Base-by-base conservation (phyloP, 2,329 filamentous ascomycete species). In the Blumeria hordei region DNA sequence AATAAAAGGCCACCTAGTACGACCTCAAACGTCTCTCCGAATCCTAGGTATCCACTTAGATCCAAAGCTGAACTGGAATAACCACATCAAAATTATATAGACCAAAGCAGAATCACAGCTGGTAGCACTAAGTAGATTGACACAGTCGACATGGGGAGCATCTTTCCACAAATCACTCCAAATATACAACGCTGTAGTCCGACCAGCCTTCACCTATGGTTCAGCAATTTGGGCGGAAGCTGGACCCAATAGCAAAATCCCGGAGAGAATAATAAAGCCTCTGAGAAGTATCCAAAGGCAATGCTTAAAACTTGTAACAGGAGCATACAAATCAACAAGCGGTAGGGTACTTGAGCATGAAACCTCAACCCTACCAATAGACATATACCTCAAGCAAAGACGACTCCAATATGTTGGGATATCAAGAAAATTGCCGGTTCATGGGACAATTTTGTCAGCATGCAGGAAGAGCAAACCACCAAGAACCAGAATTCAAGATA, bases 91-190 rank as follows among this genome's bases (percentile, higher is more conserved):
- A 21, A 53, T 16, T 36, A 37, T 37, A 16, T 10, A 53, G 21
- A 14, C n/a, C 7, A 53, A 28, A 32, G n/a, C 34, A 18, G 50
- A 16, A 21, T 16, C 33, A 6, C 34, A 37, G 34, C 3, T 53
- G 33, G n/a, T 37, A 37, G 33, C 33, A 12, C 18, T 53, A 18
- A 53, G 50, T 37, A 37, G 50, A 39, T 35, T 53, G n/a, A 53
- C 50, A 12, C 50, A 53, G 35, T 53, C 50, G 34, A 53, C 50
- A 35, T 53, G 50, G 50, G 50, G 34, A 37, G 50, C 50, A 28
- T 37, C 14, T n/a, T 53, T 53, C 33, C 11, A 28, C 10, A 53
- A 53, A 32, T 8, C 44, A 49, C 21, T 28, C 4, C 44, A 28
- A 28, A 6, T 49, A 28, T 49, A 49, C 2, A 49, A 12, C 18